These are phyloP conservation scores for Vitis amurensis DNA, from an alignment of 164 flowering plant species.

Conservation along the genomic window DNA sequence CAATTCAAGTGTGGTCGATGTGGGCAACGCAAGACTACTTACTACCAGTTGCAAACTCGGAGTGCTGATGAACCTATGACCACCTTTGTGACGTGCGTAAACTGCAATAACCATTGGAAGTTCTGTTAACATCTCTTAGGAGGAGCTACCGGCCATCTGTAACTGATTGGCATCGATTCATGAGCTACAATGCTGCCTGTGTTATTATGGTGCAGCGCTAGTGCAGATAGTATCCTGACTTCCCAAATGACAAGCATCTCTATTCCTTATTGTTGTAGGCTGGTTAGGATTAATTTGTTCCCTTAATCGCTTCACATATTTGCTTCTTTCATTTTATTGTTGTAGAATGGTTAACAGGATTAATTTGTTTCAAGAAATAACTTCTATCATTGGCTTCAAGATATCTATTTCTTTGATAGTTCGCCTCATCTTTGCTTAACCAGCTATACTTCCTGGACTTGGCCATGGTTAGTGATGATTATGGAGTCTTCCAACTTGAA, in stretches of 20 bases:
- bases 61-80: conserved; percentile 99
- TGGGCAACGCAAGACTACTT: conserved; percentile 76
- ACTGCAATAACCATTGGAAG: conserved; percentile 95
- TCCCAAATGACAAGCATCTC: background rate
- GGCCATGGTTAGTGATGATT: too few species aligned
- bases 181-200: background rate
- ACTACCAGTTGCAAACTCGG: conserved; percentile 90
- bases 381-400: too few species aligned
- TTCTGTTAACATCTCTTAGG: conserved; percentile 31
- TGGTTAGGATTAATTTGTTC: conserved; percentile 4
- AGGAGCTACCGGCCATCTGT: background rate
- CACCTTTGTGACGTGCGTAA: conserved; percentile 78
- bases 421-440: too few species aligned
- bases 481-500: too few species aligned
- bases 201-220: background rate
- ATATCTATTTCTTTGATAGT: too few species aligned
- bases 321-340: too few species aligned
- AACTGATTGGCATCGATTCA: background rate
- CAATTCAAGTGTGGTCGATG: conserved; percentile 90
- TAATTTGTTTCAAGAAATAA: too few species aligned
- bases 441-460: too few species aligned
- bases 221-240: background rate
- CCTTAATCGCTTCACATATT: too few species aligned
- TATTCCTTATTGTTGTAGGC: background rate
- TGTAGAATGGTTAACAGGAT: too few species aligned